Conservation (phyloP, 2,329 filamentous ascomycete genomes). For the Aspergillus pseudoglaucus region DNA sequence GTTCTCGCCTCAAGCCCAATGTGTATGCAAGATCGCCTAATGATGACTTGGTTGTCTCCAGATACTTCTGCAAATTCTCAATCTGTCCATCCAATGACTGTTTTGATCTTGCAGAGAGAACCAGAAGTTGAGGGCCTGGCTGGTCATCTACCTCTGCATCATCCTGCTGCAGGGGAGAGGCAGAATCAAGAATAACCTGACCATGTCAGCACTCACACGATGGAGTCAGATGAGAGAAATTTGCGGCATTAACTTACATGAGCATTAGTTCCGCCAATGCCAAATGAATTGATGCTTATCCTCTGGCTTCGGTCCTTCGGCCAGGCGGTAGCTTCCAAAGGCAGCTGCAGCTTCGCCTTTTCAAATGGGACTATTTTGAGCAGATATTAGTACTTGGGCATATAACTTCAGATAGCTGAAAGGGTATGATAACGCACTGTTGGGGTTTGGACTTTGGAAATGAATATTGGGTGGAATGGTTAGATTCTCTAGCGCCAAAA, state of each 20-base stretch:
- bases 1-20: slow-evolving; percentile 2
- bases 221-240: not conserved
- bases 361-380: slow-evolving; percentile 7
- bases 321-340: slow-evolving; percentile 11
- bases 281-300: slow-evolving; percentile 23
- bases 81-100: slow-evolving; percentile 1
- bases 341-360: slow-evolving; percentile 2
- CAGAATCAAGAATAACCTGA: not conserved
- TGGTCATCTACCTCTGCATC: not conserved
- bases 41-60: not conserved
- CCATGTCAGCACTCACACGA: not conserved
- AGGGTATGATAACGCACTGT: slow-evolving; percentile 1
- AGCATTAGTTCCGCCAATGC: slow-evolving; percentile 13
- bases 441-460: slow-evolving; percentile 18
- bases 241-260: slow-evolving; percentile 2
- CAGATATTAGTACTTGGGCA: not conserved
- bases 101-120: slow-evolving; percentile 1
- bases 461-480: slow-evolving; percentile 13
- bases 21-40: slow-evolving; percentile 5
- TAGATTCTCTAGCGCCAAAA: slow-evolving; percentile 13
- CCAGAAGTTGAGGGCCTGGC: not conserved
- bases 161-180: not conserved
- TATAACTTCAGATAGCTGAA: slow-evolving; percentile 7
- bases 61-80: not conserved
- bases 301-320: slow-evolving; percentile 10